phyloP scores from a whole-genome alignment of 225 moss, liverwort and hornwort species.

The Anthoceros angustus region DNA sequence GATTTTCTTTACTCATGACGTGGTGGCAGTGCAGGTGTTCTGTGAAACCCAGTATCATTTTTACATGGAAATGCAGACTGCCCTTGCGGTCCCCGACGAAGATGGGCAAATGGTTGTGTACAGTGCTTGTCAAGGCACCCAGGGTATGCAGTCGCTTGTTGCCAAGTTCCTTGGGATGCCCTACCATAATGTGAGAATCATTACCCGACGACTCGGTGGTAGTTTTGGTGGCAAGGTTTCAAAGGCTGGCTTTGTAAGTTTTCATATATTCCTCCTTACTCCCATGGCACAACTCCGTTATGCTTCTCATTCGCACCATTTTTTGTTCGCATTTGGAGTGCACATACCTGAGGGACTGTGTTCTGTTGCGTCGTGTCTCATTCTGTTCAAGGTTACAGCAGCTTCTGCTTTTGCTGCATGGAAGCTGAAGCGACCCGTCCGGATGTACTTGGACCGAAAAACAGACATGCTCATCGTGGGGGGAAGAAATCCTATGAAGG shows the following conservation, averaged over 20 bases:
- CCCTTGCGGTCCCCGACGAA: slow-evolving; percentile 66
- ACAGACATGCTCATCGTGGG: slow-evolving; percentile 69
- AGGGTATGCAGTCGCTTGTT: slow-evolving; percentile 14
- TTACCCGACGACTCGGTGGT: background rate
- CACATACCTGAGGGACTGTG: too few relatives aligned
- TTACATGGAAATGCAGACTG: slow-evolving; percentile 66
- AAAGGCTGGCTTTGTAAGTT: background rate
- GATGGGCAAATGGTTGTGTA: slow-evolving; percentile 54
- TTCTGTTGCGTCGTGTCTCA: too few relatives aligned
- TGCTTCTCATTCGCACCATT: too few relatives aligned
- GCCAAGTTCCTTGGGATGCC: background rate
- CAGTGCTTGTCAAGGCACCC: slow-evolving; percentile 64
- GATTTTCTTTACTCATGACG: background rate
- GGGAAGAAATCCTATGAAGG: background rate
- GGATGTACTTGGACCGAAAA: slow-evolving; percentile 57
- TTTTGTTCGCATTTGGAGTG: slow-evolving; percentile 70
- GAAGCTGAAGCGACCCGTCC: slow-evolving; percentile 59
- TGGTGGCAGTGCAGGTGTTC: slow-evolving; percentile 31
- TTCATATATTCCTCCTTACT: too few relatives aligned
- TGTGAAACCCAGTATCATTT: slow-evolving; percentile 71
- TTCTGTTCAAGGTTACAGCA: slow-evolving; percentile 55
- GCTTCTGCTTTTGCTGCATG: slow-evolving; percentile 80
- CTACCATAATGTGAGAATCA: background rate
- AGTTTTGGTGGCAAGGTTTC: background rate
- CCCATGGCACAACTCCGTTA: background rate